Conservation (phyloP, 2,329 filamentous ascomycete genomes). For the Dryadomyces quercivorus region DNA sequence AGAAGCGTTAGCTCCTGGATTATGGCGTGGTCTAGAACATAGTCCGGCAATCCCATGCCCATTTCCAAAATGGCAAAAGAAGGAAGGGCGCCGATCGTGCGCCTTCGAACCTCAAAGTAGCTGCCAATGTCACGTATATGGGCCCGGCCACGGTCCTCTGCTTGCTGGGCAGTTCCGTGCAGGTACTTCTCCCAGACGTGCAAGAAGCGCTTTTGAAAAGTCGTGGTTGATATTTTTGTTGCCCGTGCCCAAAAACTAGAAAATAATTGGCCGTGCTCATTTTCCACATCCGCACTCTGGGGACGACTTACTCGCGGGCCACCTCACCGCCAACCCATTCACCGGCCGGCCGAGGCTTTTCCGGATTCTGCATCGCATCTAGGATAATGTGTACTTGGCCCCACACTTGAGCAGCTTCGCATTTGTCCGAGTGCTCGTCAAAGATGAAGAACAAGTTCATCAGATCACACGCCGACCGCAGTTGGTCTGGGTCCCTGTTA, state of each 20-base stretch:
- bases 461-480: constrained; percentile 12
- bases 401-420: constrained; percentile 3
- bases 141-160: neutral
- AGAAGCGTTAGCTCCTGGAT: constrained; percentile 13
- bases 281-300: neutral
- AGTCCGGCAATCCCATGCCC: constrained; percentile 15
- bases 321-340: constrained; percentile 14
- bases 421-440: constrained; percentile 15
- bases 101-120: constrained; percentile 15
- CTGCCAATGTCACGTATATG: constrained; percentile 10
- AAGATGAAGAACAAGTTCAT: constrained; percentile 19
- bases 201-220: constrained; percentile 16
- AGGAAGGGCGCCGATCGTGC: constrained; percentile 16
- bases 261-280: too few species aligned
- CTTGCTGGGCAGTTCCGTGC: constrained; percentile 2
- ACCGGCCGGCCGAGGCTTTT: constrained; percentile 9
- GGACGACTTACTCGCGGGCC: constrained; percentile 10
- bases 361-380: constrained; percentile 12
- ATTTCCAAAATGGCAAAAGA: constrained; percentile 16
- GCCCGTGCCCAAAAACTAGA: neutral
- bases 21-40: constrained; percentile 11
- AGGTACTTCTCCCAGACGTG: constrained; percentile 14
- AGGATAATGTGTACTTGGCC: constrained; percentile 9
- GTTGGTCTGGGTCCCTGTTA: constrained; percentile 5
- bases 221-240: neutral